A percentile compares a stretch with the other conserved stretches of the same genome.
Conservation (phyloP, 2,329 filamentous ascomycete genomes). For the Fusarium austroafricanum region DNA sequence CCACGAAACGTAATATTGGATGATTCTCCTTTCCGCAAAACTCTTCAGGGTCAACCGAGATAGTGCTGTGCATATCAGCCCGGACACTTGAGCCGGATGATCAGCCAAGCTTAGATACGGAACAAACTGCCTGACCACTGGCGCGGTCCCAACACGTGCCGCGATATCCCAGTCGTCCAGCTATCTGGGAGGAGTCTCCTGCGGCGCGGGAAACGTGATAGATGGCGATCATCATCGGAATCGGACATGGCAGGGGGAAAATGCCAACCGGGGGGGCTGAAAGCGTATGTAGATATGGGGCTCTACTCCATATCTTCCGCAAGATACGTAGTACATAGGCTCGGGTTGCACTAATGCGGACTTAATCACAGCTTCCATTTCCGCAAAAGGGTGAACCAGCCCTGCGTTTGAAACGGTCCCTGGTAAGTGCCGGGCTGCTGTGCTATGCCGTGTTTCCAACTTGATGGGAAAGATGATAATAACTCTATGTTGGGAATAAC, state of each 20-base stretch:
- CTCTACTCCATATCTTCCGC: too few relatives aligned
- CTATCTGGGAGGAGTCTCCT: not conserved
- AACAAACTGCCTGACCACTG: not conserved
- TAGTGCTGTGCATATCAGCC: constrained; percentile 6
- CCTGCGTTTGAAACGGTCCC: constrained; percentile 14
- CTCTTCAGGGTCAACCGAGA: not conserved
- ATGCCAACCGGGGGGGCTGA: not conserved
- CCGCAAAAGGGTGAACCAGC: not conserved
- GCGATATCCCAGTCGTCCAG: not conserved
- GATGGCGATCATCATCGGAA: not conserved
- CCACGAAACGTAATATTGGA: constrained; percentile 9
- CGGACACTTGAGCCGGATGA: constrained; percentile 4
- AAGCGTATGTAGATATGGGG: not conserved
- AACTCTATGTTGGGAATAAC: too few relatives aligned
- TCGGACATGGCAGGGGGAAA: not conserved
- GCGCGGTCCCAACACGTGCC: not conserved
- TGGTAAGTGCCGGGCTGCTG: not conserved
- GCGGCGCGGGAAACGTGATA: not conserved
- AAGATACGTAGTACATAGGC: too few relatives aligned
- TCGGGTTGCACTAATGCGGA: not conserved
- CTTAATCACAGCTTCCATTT: too few relatives aligned
- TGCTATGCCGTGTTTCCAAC: too few relatives aligned
- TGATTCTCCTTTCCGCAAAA: not conserved
- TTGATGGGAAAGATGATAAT: too few relatives aligned
- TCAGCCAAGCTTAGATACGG: not conserved